Base-by-base conservation (phyloP, 495 filamentous ascomycete species). In the Choiromyces venosus region DNA sequence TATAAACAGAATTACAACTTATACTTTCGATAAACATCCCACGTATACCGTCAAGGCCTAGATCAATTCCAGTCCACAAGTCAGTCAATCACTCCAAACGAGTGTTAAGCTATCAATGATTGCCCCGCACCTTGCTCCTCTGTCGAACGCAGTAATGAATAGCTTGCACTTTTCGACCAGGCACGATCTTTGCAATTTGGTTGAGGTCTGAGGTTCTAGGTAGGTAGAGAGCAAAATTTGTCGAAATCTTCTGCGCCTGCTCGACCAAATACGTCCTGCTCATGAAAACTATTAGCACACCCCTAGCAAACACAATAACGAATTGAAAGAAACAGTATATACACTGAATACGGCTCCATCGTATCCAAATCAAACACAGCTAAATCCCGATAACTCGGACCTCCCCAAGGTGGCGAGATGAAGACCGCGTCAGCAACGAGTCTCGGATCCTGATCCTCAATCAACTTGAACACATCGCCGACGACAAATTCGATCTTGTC, bases 321-420 rank as follows among this genome's bases (percentile, higher is more conserved):
- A 16, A 46, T 19, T 14, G 67, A 40, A n/a, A 16, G 29, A 21
- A 42, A 33, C 84, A 83, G 67, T 85, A 83, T 82, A 86, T 85
- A 64, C 79, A 74, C 71, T 71, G 85, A 88, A 79, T 99, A 99
- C 35, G 96, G 95, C 80, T 92, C 83, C 95, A 99, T 97, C 1
- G 86, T 89, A 66, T 83, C 83, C n/a, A 98, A 86, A 80, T 97
- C 88, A 80, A 97, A 99, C 36, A 99, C 86, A 21, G 89, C 83
- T 70, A 92, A 89, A 8, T 87, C 88, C 35, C 86, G 86, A 81
- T 99, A 99, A 44, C 87, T 88, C 5, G 93, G 92, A 2, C 95
- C 95, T 73, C 95, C 95, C 95, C 95, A 99, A 0, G 95, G 95
- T 42, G 95, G 95, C 76, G 93, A 97, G 8, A 90, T 91, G 84